These are phyloP conservation scores for Hemisphaericaspora lyxosophila DNA, from an alignment of 1,139 yeast species.

Conservation along the genomic window DNA sequence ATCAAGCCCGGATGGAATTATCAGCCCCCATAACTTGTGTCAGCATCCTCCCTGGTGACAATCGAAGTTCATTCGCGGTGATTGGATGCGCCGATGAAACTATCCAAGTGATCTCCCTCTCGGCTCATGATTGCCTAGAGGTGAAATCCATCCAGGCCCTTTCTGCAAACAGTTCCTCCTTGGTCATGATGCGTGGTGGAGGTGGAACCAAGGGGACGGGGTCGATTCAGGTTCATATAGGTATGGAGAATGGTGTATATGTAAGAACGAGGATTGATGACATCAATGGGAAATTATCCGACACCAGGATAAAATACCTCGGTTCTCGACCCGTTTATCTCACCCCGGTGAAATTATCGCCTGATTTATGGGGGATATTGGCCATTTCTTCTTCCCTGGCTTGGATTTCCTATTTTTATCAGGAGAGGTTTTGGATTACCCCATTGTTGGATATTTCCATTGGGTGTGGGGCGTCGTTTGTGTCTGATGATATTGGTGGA, in stretches of 20 bases:
- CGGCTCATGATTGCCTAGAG: constrained; percentile 62
- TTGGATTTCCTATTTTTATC: constrained; percentile 32
- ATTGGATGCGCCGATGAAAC: constrained; percentile 75
- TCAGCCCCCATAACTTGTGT: constrained; percentile 52
- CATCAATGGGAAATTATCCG: constrained; percentile 61
- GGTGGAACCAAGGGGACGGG: too few species aligned
- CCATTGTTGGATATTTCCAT: constrained; percentile 41
- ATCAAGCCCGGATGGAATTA: constrained; percentile 60
- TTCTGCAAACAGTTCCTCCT: constrained; percentile 55
- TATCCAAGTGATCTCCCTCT: constrained; percentile 67
- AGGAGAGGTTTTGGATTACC: constrained; percentile 34
- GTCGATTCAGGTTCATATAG: constrained; percentile 64
- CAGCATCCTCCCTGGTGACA: constrained; percentile 47
- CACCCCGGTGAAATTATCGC: constrained; percentile 29
- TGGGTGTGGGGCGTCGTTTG: constrained; percentile 48
- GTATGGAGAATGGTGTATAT: constrained; percentile 80
- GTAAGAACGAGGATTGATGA: constrained; percentile 60
- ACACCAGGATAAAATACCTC: constrained; percentile 69
- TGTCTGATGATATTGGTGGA: constrained; percentile 62
- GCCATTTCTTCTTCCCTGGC: constrained; percentile 48
- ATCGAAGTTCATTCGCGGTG: constrained; percentile 56
- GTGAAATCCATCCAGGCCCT: constrained; percentile 66
- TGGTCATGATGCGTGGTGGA: constrained; percentile 33
- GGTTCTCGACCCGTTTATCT: constrained; percentile 67
- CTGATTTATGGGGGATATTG: constrained; percentile 26